Conservation (phyloP, 768 basidiomycete genomes). For the Lyophyllum shimeji region DNA sequence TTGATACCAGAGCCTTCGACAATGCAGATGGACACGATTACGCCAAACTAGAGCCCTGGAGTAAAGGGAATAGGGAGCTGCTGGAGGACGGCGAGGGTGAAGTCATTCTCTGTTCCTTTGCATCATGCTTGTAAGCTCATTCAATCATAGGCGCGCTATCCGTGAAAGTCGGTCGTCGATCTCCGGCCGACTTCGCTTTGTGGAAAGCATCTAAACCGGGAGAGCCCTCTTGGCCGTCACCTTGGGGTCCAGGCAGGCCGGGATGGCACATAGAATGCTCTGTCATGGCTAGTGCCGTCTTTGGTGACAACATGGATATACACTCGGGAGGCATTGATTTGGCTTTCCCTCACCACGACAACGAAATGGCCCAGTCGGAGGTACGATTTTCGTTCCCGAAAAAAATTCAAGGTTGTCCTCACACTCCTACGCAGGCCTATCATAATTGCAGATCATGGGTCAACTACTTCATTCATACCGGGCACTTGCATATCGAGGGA, state of each 20-base stretch:
- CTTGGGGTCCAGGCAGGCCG: conserved; percentile 94
- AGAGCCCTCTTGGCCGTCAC: conserved; percentile 94
- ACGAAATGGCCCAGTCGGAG: conserved; percentile 97
- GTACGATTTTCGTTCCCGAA: conserved; percentile 34
- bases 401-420: neutral
- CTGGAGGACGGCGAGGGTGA: conserved; percentile 92
- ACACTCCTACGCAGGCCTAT: conserved; percentile 64
- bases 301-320: conserved; percentile 93
- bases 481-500: conserved; percentile 97
- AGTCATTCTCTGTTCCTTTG: neutral
- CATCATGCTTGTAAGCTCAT: conserved; percentile 1
- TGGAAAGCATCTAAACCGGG: conserved; percentile 98
- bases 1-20: conserved; percentile 85
- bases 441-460: conserved; percentile 93
- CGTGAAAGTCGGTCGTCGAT: conserved; percentile 62
- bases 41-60: conserved; percentile 95
- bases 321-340: conserved; percentile 97
- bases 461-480: conserved; percentile 98
- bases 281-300: conserved; percentile 92
- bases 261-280: conserved; percentile 99
- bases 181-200: conserved; percentile 91
- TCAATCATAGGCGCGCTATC: conserved; percentile 34
- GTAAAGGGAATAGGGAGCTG: conserved; percentile 87
- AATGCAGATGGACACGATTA: conserved; percentile 76
- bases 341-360: conserved; percentile 99